phyloP scores from a whole-genome alignment of 345 rosid species.

The Bruguiera sexangula region DNA sequence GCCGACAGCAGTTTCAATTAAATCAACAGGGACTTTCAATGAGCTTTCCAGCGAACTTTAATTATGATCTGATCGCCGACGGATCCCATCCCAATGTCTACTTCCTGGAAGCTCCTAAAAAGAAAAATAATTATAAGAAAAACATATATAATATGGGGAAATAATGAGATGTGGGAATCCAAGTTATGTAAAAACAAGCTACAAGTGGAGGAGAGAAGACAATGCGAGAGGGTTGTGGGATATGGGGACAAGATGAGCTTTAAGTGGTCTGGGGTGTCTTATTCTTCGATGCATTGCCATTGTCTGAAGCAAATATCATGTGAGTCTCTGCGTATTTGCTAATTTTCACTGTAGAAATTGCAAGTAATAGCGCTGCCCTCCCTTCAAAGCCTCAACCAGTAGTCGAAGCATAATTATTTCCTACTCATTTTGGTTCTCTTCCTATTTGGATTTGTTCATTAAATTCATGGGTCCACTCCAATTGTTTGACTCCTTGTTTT shows the following conservation, averaged over 20 bases:
- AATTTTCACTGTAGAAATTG: background rate
- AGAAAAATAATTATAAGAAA: too few relatives aligned
- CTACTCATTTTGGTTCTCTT: constrained; percentile 13
- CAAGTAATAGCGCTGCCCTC: background rate
- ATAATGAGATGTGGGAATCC: too few relatives aligned
- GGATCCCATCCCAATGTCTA: too few relatives aligned
- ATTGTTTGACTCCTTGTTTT: background rate
- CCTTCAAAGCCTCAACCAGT: constrained; percentile 1
- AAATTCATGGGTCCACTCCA: background rate
- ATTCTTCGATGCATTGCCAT: background rate
- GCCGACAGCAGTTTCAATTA: background rate
- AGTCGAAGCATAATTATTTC: constrained; percentile 10
- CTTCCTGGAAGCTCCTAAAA: too few relatives aligned
- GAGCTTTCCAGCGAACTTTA: background rate
- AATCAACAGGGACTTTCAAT: background rate
- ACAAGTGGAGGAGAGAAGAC: background rate
- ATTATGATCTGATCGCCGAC: too few relatives aligned
- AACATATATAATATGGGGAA: too few relatives aligned
- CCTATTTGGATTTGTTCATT: constrained; percentile 4
- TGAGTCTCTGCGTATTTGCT: constrained; percentile 9
- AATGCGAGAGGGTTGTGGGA: constrained; percentile 1
- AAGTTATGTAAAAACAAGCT: background rate
- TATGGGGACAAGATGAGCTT: constrained; percentile 16
- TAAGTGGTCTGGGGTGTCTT: background rate
- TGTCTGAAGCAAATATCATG: constrained; percentile 11